Evolutionary conservation across 2,329 filamentous ascomycete genomes (phyloP).

Genomic region (Tolypocladium album): DNA sequence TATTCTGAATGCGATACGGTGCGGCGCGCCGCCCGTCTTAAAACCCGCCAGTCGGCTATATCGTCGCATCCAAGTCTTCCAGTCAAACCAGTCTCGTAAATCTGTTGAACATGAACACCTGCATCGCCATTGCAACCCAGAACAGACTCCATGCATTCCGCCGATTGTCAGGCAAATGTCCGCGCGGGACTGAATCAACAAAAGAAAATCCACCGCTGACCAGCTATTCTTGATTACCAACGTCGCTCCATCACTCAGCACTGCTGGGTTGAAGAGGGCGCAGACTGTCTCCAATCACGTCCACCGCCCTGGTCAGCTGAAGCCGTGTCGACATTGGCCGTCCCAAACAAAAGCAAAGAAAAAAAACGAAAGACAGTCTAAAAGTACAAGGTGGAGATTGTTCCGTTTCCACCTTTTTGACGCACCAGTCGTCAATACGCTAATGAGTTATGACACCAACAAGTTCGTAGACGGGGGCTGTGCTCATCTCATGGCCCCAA

Average conservation of each 20-base stretch:
- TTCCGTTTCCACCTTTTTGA: neutral
- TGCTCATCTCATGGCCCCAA: slow-evolving; percentile 7
- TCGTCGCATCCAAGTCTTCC: neutral
- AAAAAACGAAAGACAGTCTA: neutral
- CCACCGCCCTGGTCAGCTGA: neutral
- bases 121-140: neutral
- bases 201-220: neutral
- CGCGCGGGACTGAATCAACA: neutral
- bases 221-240: neutral
- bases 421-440: neutral
- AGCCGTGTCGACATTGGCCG: neutral
- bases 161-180: neutral
- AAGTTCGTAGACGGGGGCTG: neutral
- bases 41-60: neutral
- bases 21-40: neutral
- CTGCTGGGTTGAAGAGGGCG: neutral
- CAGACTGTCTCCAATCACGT: neutral
- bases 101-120: neutral
- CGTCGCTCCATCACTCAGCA: neutral
- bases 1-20: neutral
- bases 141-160: neutral
- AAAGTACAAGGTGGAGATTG: neutral
- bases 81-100: neutral
- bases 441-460: neutral
- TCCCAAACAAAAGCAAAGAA: neutral